Conservation (phyloP, 2,329 filamentous ascomycete genomes). For the Aureobasidium sp. region DNA sequence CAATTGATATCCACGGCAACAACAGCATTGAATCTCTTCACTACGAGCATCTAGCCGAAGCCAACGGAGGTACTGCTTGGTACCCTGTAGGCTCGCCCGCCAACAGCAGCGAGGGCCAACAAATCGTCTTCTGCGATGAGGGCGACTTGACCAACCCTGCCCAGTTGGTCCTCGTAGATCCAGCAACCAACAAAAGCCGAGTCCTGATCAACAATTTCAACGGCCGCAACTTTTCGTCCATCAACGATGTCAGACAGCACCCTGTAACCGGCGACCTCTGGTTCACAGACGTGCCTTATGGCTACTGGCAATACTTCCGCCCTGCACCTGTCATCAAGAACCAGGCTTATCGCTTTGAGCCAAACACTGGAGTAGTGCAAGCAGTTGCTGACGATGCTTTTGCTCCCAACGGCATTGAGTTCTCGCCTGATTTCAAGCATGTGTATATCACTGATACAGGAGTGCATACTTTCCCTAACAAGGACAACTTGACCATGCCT, state of each 20-base stretch:
- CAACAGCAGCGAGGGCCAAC: conserved; percentile 27
- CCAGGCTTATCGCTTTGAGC: conserved; percentile 39
- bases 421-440: conserved; percentile 37
- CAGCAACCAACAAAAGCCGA: conserved; percentile 37
- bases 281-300: conserved; percentile 43
- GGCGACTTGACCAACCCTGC: conserved; percentile 24
- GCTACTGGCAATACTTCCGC: conserved; percentile 32
- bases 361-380: conserved; percentile 34
- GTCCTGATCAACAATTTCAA: conserved; percentile 42
- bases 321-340: conserved; percentile 29
- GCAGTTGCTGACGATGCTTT: conserved; percentile 37
- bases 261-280: conserved; percentile 38
- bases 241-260: conserved; percentile 39
- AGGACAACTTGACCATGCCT: conserved; percentile 32
- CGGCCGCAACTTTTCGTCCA: conserved; percentile 39
- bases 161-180: conserved; percentile 29
- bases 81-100: conserved; percentile 27
- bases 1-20: conserved; percentile 26
- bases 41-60: conserved; percentile 24
- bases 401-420: conserved; percentile 41
- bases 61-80: conserved; percentile 28
- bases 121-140: conserved; percentile 30
- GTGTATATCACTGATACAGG: conserved; percentile 42
- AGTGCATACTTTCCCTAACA: conserved; percentile 13
- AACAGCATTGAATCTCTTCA: conserved; percentile 25